A percentile compares a stretch with the other conserved stretches of the same genome.
These are phyloP conservation scores for Suillus cothurnatus DNA, from an alignment of 768 basidiomycete species.

Conservation along the genomic window DNA sequence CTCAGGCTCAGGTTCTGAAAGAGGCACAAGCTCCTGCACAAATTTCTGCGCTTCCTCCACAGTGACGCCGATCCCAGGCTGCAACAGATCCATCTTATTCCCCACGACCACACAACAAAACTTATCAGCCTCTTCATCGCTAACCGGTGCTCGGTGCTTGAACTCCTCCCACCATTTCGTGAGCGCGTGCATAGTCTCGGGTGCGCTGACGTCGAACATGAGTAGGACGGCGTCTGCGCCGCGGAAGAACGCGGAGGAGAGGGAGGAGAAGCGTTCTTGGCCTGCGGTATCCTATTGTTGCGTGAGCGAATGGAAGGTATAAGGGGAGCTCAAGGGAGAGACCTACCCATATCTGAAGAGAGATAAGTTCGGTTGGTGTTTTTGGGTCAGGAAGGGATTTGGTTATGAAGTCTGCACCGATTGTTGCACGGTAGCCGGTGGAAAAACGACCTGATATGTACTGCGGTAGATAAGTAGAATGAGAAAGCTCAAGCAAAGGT, in stretches of 20 bases:
- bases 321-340: background rate
- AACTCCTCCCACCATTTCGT: constrained; percentile 83
- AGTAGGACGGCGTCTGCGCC: constrained; percentile 82
- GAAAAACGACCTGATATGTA: constrained; percentile 80
- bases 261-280: constrained; percentile 84
- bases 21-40: constrained; percentile 59
- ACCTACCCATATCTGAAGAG: constrained; percentile 70
- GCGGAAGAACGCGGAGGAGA: constrained; percentile 83
- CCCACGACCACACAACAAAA: constrained; percentile 77
- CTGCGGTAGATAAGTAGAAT: constrained; percentile 35
- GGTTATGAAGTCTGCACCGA: constrained; percentile 87
- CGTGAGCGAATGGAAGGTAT: background rate
- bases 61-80: constrained; percentile 29
- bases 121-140: constrained; percentile 59
- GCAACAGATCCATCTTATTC: constrained; percentile 72
- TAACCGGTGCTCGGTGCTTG: constrained; percentile 61
- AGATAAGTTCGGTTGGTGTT: constrained; percentile 55
- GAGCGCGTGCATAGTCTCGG: constrained; percentile 59
- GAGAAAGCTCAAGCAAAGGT: background rate
- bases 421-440: constrained; percentile 78
- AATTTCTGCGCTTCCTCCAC: constrained; percentile 53
- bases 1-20: constrained; percentile 15
- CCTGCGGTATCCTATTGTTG: constrained; percentile 74
- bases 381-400: constrained; percentile 69
- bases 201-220: constrained; percentile 77